Evolutionary conservation across 345 rosid genomes (phyloP), one percentile per base, ranked within the genome.

Genomic region (Tarenaya hassleriana): DNA sequence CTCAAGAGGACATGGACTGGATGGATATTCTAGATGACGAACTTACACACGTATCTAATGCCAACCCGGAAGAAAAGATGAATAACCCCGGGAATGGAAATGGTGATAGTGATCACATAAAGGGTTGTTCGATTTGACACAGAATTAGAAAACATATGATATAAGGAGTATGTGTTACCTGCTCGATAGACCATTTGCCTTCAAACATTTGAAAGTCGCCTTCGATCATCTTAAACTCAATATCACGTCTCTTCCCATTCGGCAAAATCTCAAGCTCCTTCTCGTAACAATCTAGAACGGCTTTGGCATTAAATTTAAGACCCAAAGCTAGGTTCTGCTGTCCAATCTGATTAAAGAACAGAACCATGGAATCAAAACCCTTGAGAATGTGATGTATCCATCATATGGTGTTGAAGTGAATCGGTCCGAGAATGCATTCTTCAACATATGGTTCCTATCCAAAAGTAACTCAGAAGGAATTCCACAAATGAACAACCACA

Each of bases 121-220:
- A n/a, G n/a, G n/a, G n/a, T n/a, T n/a, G n/a, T n/a, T n/a, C n/a
- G n/a, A n/a, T n/a, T n/a, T n/a, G n/a, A n/a, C n/a, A n/a, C n/a
- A n/a, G n/a, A n/a, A n/a, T n/a, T n/a, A n/a, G n/a, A n/a, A n/a
- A n/a, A n/a, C 3, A 16, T 29, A 21, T 40, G 31, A 35, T 10
- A 14, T 3, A 11, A 47, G 10, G 3, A 47, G 19, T 19, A 6
- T 21, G 24, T 20, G 9, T 69, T 62, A 87, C 98, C 85, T 87
- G 92, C 64, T 87, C 88, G 38, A 91, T 77, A 3, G 84, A 79
- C 98, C 98, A 91, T 53, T 79, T 86, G 46, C 98, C 98, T 82
- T 86, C 79, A 56, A 82, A 91, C 17, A 76, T 52, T 31, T 82
- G 86, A 55, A 91, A 91, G 71, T 86, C 97, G 10, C 97, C 97